These are phyloP conservation scores for Aspergillus nidulans DNA, from an alignment of 495 filamentous ascomycete genomes.

Conservation along the genomic window DNA sequence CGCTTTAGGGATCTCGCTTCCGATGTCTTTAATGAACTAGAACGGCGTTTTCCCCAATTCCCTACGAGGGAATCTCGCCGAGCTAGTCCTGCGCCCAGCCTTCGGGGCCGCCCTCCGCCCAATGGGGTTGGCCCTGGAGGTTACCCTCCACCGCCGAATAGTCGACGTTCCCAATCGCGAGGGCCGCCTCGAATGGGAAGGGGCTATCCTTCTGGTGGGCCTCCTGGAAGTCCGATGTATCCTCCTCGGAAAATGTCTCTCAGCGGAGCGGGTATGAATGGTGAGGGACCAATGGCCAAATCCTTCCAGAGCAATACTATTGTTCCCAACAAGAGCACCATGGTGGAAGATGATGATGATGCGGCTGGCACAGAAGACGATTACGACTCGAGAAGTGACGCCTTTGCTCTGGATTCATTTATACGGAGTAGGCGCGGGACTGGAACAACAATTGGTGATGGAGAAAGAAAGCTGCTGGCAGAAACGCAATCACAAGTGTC, in stretches of 20 bases:
- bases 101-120: conserved; percentile 48
- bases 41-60: conserved; percentile 84
- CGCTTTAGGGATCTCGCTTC: conserved; percentile 89
- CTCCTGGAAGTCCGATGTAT: conserved; percentile 36
- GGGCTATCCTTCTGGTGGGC: conserved; percentile 39
- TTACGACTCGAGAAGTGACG: conserved; percentile 57
- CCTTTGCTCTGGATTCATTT: conserved; percentile 57
- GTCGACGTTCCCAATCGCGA: conserved; percentile 39
- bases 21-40: conserved; percentile 92
- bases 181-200: conserved; percentile 35
- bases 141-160: conserved; percentile 31
- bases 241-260: conserved; percentile 45
- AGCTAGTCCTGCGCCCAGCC: conserved; percentile 61
- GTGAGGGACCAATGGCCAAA: conserved; percentile 68
- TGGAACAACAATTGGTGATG: conserved; percentile 49
- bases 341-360: conserved; percentile 96
- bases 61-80: conserved; percentile 59
- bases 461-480: conserved; percentile 65
- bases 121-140: conserved; percentile 31
- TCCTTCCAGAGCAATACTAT: conserved; percentile 95
- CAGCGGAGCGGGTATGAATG: conserved; percentile 36
- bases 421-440: conserved; percentile 54
- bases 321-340: conserved; percentile 94
- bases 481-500: conserved; percentile 76
- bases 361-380: conserved; percentile 55